phyloP scores from a whole-genome alignment of 371 early-diverging fungal species.

The Apophysomyces trapeziformis region DNA sequence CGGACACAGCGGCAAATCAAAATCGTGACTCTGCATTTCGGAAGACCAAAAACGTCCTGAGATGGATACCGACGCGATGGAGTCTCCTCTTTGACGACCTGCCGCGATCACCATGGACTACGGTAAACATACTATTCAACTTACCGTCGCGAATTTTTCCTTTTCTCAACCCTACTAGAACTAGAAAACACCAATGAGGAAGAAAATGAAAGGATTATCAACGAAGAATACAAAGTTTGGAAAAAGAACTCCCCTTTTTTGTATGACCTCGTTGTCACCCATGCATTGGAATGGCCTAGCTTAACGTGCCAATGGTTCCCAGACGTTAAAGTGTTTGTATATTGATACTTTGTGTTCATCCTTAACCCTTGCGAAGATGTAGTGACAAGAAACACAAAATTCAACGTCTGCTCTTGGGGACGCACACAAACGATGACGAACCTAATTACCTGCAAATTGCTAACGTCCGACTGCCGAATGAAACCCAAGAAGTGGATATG shows the following conservation, averaged over 20 bases:
- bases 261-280: constrained; percentile 98
- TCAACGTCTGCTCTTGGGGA: constrained; percentile 91
- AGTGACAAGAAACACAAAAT: constrained; percentile 89
- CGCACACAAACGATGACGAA: constrained; percentile 97
- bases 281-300: constrained; percentile 98
- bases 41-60: too few species aligned
- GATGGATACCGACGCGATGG: too few species aligned
- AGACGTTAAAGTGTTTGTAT: constrained; percentile 82
- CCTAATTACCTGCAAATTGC: constrained; percentile 97
- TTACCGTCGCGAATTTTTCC: background rate
- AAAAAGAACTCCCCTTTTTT: constrained; percentile 99
- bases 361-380: constrained; percentile 55
- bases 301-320: constrained; percentile 99
- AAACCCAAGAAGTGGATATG: constrained; percentile 66
- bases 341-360: background rate
- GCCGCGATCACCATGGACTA: constrained; percentile 10
- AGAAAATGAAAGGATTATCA: constrained; percentile 83
- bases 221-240: constrained; percentile 99
- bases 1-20: too few species aligned
- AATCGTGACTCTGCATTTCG: too few species aligned
- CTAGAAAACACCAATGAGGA: constrained; percentile 23
- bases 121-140: background rate
- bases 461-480: constrained; percentile 87
- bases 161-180: background rate
- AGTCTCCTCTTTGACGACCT: too few species aligned